Evolutionary conservation across 495 filamentous ascomycete genomes (phyloP).

Genomic region (Umbilicaria muhlenbergii): DNA sequence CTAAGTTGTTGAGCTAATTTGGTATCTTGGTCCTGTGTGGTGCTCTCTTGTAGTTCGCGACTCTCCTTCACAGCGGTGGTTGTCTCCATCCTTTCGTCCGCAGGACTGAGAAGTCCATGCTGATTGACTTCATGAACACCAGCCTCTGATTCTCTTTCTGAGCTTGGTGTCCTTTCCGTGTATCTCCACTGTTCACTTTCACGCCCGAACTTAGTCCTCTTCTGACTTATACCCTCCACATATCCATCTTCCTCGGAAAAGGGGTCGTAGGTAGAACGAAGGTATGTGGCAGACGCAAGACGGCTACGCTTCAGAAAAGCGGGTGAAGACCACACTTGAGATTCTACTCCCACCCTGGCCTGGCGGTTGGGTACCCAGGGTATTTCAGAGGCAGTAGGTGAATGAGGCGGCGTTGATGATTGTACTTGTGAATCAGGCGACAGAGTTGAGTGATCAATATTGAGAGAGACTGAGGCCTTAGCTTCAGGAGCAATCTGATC

Average conservation of each 20-base stretch:
- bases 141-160: slow-evolving; percentile 32
- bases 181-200: slow-evolving; percentile 55
- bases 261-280: slow-evolving; percentile 44
- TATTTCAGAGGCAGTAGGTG: background rate
- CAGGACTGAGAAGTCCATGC: background rate
- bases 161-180: slow-evolving; percentile 48
- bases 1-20: too few relatives aligned
- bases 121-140: slow-evolving; percentile 17
- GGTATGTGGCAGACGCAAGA: slow-evolving; percentile 41
- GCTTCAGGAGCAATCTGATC: slow-evolving; percentile 21
- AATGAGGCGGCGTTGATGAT: background rate
- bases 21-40: too few relatives aligned
- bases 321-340: slow-evolving; percentile 50
- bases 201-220: slow-evolving; percentile 57
- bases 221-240: slow-evolving; percentile 47
- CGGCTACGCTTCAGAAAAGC: slow-evolving; percentile 56
- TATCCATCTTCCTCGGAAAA: slow-evolving; percentile 56
- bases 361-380: background rate
- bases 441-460: slow-evolving; percentile 28
- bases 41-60: too few relatives aligned
- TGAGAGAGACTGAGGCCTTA: slow-evolving; percentile 20
- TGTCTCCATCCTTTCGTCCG: too few relatives aligned
- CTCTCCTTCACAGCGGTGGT: too few relatives aligned
- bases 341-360: background rate
- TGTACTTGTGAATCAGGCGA: slow-evolving; percentile 8